Conservation (phyloP, 371 early-diverging fungal genomes). For the Phascolomyces articulosus region DNA sequence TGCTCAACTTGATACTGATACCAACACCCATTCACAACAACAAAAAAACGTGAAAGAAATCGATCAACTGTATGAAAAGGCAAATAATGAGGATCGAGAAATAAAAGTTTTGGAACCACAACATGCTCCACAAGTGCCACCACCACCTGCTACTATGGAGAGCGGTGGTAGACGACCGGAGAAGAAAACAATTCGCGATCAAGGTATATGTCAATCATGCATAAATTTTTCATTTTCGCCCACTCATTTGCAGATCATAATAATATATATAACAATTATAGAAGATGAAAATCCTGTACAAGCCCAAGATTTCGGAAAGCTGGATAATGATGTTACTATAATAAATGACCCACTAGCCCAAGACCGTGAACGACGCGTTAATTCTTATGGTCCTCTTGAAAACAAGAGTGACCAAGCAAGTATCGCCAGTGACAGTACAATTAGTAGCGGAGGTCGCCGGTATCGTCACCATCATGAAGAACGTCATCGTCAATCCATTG, state of each 20-base stretch:
- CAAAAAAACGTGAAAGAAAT: conserved; percentile 8
- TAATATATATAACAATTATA: too few species aligned
- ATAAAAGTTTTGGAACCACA: too few species aligned
- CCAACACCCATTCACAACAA: not conserved
- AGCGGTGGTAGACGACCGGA: not conserved
- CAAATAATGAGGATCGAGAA: not conserved
- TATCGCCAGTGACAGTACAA: not conserved
- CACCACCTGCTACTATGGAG: not conserved
- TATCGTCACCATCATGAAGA: not conserved
- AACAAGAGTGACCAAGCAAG: not conserved
- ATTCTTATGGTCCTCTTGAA: not conserved
- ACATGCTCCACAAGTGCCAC: not conserved
- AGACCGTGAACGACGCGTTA: not conserved
- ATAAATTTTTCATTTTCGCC: not conserved
- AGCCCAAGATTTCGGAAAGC: not conserved
- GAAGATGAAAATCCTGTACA: not conserved
- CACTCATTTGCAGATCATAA: too few species aligned
- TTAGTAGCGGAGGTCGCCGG: not conserved
- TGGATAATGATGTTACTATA: not conserved
- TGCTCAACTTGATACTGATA: not conserved
- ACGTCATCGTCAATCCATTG: not conserved
- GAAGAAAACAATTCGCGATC: not conserved
- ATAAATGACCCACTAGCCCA: not conserved
- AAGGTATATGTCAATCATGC: not conserved
- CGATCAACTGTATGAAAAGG: not conserved